Evolutionary conservation across 108 stramenopile species (phyloP).

Genomic region (Cyclotella sp.): DNA sequence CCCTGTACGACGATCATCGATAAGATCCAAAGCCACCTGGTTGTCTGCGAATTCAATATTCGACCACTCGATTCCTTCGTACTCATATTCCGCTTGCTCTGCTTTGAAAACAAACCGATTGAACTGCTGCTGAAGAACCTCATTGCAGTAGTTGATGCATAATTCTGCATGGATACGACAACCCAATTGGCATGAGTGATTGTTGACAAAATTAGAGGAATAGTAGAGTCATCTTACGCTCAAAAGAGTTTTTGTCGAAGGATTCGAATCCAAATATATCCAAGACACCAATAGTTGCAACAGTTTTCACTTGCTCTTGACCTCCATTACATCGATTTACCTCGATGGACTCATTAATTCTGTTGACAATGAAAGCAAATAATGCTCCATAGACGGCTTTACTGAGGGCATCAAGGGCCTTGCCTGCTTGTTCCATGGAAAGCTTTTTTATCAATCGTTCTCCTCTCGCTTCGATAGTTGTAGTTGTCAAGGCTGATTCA

Average conservation of each 20-base stretch:
- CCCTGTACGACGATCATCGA: conserved; percentile 80
- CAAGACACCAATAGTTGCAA: conserved; percentile 91
- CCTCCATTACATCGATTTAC: conserved; percentile 33
- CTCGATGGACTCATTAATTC: conserved; percentile 89
- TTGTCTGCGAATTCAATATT: conserved; percentile 94
- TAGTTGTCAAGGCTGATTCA: conserved; percentile 66
- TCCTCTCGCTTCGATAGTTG: conserved; percentile 77
- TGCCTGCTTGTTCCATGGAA: conserved; percentile 63
- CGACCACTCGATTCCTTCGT: conserved; percentile 89
- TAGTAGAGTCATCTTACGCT: conserved; percentile 54
- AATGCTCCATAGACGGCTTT: conserved; percentile 93
- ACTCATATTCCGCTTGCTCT: conserved; percentile 87
- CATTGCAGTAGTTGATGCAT: conserved; percentile 98
- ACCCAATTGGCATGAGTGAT: too few relatives aligned
- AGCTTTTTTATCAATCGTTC: conserved; percentile 83
- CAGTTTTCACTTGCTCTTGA: conserved; percentile 56
- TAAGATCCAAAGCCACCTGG: conserved; percentile 89
- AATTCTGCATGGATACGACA: too few relatives aligned
- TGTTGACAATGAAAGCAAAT: conserved; percentile 88
- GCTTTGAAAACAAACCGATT: conserved; percentile 90
- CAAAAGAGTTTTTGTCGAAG: conserved; percentile 92
- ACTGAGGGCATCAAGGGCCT: conserved; percentile 90
- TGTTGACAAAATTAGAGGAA: too few relatives aligned
- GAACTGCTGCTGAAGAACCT: conserved; percentile 93
- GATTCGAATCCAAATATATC: conserved; percentile 99